phyloP scores from a whole-genome alignment of 2,329 filamentous ascomycete genomes.

The Trichoderma atrobrunneum region DNA sequence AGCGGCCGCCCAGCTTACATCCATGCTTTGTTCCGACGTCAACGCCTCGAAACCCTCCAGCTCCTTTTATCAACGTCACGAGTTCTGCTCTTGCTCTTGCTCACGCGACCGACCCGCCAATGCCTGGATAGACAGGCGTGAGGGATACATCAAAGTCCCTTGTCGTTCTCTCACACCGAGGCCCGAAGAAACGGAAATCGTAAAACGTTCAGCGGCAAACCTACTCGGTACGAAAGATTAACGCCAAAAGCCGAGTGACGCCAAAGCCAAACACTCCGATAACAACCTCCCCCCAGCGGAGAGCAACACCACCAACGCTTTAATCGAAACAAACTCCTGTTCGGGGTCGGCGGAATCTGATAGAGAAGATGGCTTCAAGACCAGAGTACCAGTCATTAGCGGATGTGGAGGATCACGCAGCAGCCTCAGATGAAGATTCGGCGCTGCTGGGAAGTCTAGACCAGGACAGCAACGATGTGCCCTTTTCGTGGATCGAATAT shows the following conservation, averaged over 20 bases:
- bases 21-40: background rate
- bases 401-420: conserved; percentile 4
- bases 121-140: background rate
- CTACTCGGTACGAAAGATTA: background rate
- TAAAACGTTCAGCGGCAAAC: background rate
- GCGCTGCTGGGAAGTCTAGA: conserved; percentile 17
- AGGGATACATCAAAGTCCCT: background rate
- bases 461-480: conserved; percentile 40
- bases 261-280: background rate
- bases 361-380: background rate
- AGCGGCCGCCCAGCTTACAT: background rate
- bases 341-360: background rate
- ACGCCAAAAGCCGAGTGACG: background rate
- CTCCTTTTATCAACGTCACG: background rate
- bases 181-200: background rate
- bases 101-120: conserved; percentile 9
- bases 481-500: conserved; percentile 87
- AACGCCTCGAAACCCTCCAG: background rate
- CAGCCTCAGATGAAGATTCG: conserved; percentile 5
- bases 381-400: conserved; percentile 33
- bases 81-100: background rate
- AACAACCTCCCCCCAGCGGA: background rate
- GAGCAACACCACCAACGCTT: background rate
- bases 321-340: background rate
- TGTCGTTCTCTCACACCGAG: background rate